Percentiles rank a stretch among this genome's conserved stretches.
phyloP scores from a whole-genome alignment of 768 basidiomycete species.

The Auricularia sp. region DNA sequence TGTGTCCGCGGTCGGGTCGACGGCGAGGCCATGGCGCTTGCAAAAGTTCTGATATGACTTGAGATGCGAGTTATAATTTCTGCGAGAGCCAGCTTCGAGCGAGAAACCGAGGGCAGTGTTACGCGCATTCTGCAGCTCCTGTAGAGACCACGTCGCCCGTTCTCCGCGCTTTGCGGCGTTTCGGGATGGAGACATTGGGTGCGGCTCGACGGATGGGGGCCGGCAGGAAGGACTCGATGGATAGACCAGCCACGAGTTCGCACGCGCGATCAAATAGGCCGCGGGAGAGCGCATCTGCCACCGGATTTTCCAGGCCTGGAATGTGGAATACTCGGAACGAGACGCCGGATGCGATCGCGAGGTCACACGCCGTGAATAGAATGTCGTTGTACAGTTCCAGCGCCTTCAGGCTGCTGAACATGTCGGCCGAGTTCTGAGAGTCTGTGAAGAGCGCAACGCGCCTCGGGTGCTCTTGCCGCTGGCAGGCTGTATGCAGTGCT shows the following conservation, averaged over 20 bases:
- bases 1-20: conserved; percentile 29
- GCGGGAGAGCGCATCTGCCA: conserved; percentile 27
- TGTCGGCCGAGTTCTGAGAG: conserved; percentile 18
- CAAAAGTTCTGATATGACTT: conserved; percentile 31
- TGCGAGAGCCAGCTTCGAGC: neutral
- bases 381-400: conserved; percentile 19
- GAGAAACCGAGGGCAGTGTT: neutral
- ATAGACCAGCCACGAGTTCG: neutral
- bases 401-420: conserved; percentile 16
- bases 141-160: neutral
- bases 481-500: too few relatives aligned
- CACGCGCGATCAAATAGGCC: neutral
- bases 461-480: too few relatives aligned
- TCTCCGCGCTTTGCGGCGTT: too few relatives aligned
- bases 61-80: conserved; percentile 18
- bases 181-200: too few relatives aligned
- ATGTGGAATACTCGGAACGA: conserved; percentile 20
- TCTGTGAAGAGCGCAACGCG: conserved; percentile 16
- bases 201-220: too few relatives aligned
- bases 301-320: conserved; percentile 16
- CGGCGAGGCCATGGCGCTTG: conserved; percentile 20
- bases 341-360: conserved; percentile 8
- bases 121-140: neutral
- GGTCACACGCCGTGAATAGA: conserved; percentile 13
- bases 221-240: neutral